These are phyloP conservation scores for Albatrellus sp. DNA, from an alignment of 1,284 basidiomycete genomes.

Conservation along the genomic window DNA sequence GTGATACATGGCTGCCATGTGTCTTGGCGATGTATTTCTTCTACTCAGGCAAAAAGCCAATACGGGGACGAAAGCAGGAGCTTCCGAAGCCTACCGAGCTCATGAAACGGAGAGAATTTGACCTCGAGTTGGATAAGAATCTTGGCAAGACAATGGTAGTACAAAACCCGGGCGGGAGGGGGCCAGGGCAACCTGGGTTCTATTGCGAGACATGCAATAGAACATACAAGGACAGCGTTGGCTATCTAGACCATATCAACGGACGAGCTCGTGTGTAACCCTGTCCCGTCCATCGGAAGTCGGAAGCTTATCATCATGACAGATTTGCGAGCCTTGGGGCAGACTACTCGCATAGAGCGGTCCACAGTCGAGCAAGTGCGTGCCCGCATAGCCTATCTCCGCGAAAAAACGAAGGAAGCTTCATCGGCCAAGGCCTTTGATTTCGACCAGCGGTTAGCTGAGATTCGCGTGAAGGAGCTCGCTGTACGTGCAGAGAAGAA, in stretches of 20 bases:
- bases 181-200: constrained; percentile 84
- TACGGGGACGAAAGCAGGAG: constrained; percentile 48
- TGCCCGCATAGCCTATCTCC: constrained; percentile 76
- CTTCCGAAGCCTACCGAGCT: constrained; percentile 83
- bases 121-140: constrained; percentile 85
- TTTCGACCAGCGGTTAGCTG: constrained; percentile 80
- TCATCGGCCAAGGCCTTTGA: constrained; percentile 82
- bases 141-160: constrained; percentile 88
- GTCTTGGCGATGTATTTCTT: constrained; percentile 3
- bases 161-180: constrained; percentile 64
- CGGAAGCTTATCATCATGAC: constrained; percentile 2
- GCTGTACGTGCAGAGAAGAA: constrained; percentile 58
- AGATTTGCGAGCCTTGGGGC: constrained; percentile 89
- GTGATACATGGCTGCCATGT: background rate
- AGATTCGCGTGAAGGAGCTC: constrained; percentile 67
- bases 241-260: constrained; percentile 95
- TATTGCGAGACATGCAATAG: constrained; percentile 83
- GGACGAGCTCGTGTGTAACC: constrained; percentile 73
- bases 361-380: constrained; percentile 90
- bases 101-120: constrained; percentile 72
- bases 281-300: constrained; percentile 7
- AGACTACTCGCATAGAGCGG: constrained; percentile 83
- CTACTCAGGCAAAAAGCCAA: constrained; percentile 66
- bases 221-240: constrained; percentile 88
- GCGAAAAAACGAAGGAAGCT: constrained; percentile 73